Conservation (phyloP, 2,329 filamentous ascomycete genomes). For the Didymellaceae sp. region DNA sequence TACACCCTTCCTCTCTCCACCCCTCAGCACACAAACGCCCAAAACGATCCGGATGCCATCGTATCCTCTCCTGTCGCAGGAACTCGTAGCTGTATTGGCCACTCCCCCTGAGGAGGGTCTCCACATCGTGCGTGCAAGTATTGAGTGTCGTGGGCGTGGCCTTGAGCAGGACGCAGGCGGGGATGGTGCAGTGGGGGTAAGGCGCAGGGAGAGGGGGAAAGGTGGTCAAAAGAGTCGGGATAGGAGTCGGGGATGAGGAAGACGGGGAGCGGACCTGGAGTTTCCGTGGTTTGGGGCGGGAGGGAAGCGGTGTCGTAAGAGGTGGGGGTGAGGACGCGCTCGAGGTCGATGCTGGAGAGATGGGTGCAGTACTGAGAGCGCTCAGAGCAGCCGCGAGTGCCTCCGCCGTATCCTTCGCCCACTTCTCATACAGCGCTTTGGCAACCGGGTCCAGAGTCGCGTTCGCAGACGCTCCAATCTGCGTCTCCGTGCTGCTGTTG, state of each 20-base stretch:
- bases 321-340: too few species aligned
- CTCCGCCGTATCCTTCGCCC: constrained; percentile 36
- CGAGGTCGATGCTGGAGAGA: neutral
- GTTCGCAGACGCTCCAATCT: neutral
- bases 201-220: constrained; percentile 42
- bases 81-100: constrained; percentile 46
- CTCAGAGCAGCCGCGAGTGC: constrained; percentile 38
- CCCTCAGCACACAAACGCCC: constrained; percentile 41
- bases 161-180: constrained; percentile 34
- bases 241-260: constrained; percentile 10
- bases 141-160: constrained; percentile 31
- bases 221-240: constrained; percentile 24
- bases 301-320: too few species aligned
- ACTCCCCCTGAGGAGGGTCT: constrained; percentile 38
- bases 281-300: constrained; percentile 27
- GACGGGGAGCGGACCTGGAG: constrained; percentile 43
- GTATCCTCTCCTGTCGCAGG: constrained; percentile 42
- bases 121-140: constrained; percentile 46
- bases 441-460: constrained; percentile 26
- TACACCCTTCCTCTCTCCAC: constrained; percentile 41
- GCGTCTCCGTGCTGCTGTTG: neutral
- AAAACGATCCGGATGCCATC: constrained; percentile 49
- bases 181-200: constrained; percentile 30
- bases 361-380: constrained; percentile 21
- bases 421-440: constrained; percentile 39